These are phyloP conservation scores for Angomonas ambiguus DNA, from an alignment of 208 protist genomes.

Conservation along the genomic window DNA sequence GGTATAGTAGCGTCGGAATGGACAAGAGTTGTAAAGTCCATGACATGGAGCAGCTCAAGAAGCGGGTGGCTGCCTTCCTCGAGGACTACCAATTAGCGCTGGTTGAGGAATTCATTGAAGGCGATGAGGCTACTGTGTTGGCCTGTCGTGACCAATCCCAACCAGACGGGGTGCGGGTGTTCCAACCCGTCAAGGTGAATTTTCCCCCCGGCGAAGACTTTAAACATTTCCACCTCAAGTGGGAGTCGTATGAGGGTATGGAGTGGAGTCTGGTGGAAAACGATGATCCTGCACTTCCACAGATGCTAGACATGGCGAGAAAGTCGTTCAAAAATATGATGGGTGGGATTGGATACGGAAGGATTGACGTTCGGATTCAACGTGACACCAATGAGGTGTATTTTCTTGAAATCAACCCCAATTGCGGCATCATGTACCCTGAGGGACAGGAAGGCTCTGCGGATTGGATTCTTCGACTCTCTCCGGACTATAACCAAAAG, in stretches of 20 bases:
- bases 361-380: constrained; percentile 83
- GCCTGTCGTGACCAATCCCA: constrained; percentile 58
- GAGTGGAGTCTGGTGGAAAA: constrained; percentile 59
- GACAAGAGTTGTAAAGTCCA: constrained; percentile 84
- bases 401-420: constrained; percentile 91
- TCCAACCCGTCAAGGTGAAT: constrained; percentile 68
- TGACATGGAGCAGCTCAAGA: constrained; percentile 45
- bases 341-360: constrained; percentile 85
- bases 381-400: constrained; percentile 47
- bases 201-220: constrained; percentile 86
- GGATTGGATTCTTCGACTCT: constrained; percentile 82
- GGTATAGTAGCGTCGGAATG: constrained; percentile 90
- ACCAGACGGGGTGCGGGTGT: constrained; percentile 77
- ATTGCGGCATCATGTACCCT: constrained; percentile 91
- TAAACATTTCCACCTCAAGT: constrained; percentile 91
- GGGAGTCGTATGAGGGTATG: constrained; percentile 88
- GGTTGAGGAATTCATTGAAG: constrained; percentile 86
- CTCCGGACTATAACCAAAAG: constrained; percentile 58
- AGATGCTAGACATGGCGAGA: constrained; percentile 66
- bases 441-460: constrained; percentile 79
- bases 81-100: constrained; percentile 78
- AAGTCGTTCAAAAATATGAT: constrained; percentile 85
- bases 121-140: constrained; percentile 85
- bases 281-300: constrained; percentile 55
- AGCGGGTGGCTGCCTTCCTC: constrained; percentile 55